Base-by-base conservation (phyloP, 2,329 filamentous ascomycete genomes). In the Tolypocladium amazonense region DNA sequence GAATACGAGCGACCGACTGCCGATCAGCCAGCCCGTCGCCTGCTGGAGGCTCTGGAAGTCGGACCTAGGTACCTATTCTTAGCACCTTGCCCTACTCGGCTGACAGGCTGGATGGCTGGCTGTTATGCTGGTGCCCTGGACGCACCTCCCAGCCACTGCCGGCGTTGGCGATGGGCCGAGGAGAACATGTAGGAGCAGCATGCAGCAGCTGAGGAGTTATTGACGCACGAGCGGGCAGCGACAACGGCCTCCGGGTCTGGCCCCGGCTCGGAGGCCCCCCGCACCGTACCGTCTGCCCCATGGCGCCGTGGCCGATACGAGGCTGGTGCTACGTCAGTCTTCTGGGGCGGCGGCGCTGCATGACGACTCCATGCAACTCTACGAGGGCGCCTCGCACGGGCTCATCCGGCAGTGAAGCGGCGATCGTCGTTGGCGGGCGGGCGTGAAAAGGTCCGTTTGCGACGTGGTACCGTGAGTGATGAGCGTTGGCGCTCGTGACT, bases 241-340 rank as follows among this genome's bases (percentile, higher is more conserved):
- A 52, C 18, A 5, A 27, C 23, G 27, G 27, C 25, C 18, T 20
- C 47, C 30, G 20, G 30, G 20, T 8, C 9, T n/a, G 50, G 47
- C 30, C 50, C 50, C 25, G 12, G 47, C 47, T 52, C 47, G 15
- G 45, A 52, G 27, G 15, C 25, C 11, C n/a, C 9, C 41, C 6
- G 9, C 43, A 9, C 41, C n/a, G 4, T 20, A 45, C 43, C 23
- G 43, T 15, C 8, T 1, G 20, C n/a, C n/a, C 43, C 43, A 47
- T 27, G 12, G n/a, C 25, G 14, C 11, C 11, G 30, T 4, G 35
- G 38, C 41, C 41, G 41, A 57, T 57, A 57, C 65, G 65, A 67
- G 61, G 57, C 56, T 45, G 41, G 62, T 67, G 59, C 63, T 62
- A 66, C 65, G 61, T 64, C 65, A 66, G 41, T 30, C 18, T 25